phyloP scores from a whole-genome alignment of 2,329 filamentous ascomycete species.

The Raffaelea deltoideospora region DNA sequence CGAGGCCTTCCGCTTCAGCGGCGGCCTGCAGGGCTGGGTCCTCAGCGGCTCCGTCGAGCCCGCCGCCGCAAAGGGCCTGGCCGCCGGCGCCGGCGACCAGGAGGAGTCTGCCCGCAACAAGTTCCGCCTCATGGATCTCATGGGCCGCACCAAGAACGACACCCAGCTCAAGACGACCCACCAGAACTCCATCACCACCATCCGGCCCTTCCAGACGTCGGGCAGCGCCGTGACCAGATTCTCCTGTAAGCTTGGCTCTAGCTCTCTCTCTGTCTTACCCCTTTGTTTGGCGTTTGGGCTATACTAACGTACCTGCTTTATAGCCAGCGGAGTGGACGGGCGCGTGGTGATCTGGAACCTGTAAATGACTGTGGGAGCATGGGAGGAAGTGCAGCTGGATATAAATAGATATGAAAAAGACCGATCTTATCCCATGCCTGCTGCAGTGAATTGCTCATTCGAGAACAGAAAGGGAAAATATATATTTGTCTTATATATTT shows the following conservation, averaged over 20 bases:
- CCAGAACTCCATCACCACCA: constrained; percentile 85
- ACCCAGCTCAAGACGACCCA: constrained; percentile 91
- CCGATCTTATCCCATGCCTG: no score
- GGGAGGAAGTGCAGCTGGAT: not conserved
- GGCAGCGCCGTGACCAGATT: constrained; percentile 59
- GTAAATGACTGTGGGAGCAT: constrained; percentile 22
- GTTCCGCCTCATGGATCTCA: constrained; percentile 98
- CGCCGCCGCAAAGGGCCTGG: constrained; percentile 48
- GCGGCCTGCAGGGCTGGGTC: constrained; percentile 67
- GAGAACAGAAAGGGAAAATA: no score
- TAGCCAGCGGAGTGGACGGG: constrained; percentile 71
- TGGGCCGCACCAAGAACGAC: constrained; percentile 82
- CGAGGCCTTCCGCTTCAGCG: constrained; percentile 80
- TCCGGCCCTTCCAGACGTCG: constrained; percentile 58
- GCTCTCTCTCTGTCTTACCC: constrained; percentile 3
- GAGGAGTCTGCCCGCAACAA: constrained; percentile 95
- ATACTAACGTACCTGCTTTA: constrained; percentile 23
- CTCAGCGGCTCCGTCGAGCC: constrained; percentile 66
- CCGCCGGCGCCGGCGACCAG: constrained; percentile 44
- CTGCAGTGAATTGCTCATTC: no score
- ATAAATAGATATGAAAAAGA: constrained; percentile 32
- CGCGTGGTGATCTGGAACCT: constrained; percentile 65
- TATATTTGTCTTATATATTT: no score
- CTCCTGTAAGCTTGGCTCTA: constrained; percentile 52
- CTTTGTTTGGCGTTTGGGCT: not conserved